Percentiles rank a stretch among this genome's conserved stretches.
phyloP scores from a whole-genome alignment of 1,284 basidiomycete species.

The Cryptococcus jaspeensis region DNA sequence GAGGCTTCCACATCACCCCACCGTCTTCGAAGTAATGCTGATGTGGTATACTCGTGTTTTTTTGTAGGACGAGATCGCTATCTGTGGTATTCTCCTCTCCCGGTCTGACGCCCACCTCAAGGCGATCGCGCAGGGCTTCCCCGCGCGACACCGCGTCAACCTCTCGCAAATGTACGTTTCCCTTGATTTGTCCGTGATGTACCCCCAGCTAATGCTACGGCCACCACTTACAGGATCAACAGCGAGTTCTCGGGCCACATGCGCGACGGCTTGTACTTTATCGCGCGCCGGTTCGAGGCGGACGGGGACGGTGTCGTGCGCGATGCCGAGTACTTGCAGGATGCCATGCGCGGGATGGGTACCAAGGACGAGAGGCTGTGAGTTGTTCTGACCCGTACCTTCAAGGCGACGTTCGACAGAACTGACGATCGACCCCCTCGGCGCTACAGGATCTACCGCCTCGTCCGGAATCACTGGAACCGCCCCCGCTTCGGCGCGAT shows the following conservation, averaged over 20 bases:
- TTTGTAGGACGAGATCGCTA: slow-evolving; percentile 49
- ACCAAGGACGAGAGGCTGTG: slow-evolving; percentile 52
- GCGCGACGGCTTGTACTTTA: slow-evolving; percentile 44
- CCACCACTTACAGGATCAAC: slow-evolving; percentile 31
- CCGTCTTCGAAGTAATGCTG: background rate
- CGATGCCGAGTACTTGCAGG: slow-evolving; percentile 45
- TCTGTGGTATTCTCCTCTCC: slow-evolving; percentile 49
- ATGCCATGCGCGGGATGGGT: slow-evolving; percentile 48
- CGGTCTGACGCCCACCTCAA: slow-evolving; percentile 47
- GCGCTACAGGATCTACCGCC: slow-evolving; percentile 39
- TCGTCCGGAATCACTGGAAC: slow-evolving; percentile 51
- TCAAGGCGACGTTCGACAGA: no score
- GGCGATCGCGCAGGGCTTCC: slow-evolving; percentile 48
- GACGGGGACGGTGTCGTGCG: slow-evolving; percentile 48
- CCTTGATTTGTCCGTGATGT: background rate
- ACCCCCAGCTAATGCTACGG: background rate
- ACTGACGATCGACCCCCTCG: no score
- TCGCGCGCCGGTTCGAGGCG: slow-evolving; percentile 42
- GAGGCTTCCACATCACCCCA: background rate
- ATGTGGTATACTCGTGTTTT: background rate
- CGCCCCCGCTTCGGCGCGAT: slow-evolving; percentile 46
- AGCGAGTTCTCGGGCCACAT: slow-evolving; percentile 53
- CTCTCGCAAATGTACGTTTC: slow-evolving; percentile 40
- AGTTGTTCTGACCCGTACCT: slow-evolving; percentile 8
- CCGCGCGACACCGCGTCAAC: slow-evolving; percentile 32